A percentile compares a stretch with the other conserved stretches of the same genome.
phyloP scores from a whole-genome alignment of 1,284 basidiomycete genomes.

The Baeospora myosura region DNA sequence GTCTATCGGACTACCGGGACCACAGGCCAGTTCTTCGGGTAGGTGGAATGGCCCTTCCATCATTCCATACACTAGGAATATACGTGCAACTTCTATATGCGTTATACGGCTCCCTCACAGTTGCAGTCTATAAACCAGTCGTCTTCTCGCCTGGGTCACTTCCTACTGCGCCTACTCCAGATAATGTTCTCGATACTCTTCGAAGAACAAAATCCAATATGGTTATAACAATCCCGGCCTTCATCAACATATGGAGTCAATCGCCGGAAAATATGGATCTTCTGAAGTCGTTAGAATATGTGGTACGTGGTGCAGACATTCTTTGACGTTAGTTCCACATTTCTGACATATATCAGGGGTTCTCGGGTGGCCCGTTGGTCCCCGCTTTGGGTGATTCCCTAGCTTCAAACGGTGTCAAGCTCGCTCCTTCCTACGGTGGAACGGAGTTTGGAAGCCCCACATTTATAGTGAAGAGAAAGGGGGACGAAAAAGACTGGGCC shows the following conservation, averaged over 20 bases:
- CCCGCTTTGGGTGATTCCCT: conserved; percentile 21
- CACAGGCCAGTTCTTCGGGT: conserved; percentile 10
- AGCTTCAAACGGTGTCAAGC: conserved; percentile 21
- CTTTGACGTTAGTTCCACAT: background rate
- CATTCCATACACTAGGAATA: conserved; percentile 28
- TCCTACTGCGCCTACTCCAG: conserved; percentile 26
- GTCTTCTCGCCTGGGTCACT: conserved; percentile 18
- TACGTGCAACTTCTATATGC: conserved; percentile 19
- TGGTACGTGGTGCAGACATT: conserved; percentile 20
- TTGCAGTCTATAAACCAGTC: conserved; percentile 24
- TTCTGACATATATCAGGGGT: conserved; percentile 15
- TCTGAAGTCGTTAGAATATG: conserved; percentile 22
- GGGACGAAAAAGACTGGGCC: conserved; percentile 21
- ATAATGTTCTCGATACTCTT: conserved; percentile 25
- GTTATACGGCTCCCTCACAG: conserved; percentile 18
- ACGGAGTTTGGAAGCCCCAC: conserved; percentile 24
- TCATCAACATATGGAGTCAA: conserved; percentile 29
- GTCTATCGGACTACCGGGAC: background rate
- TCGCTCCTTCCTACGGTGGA: conserved; percentile 23
- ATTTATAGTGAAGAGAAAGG: conserved; percentile 8
- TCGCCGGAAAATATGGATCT: conserved; percentile 12
- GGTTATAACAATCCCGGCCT: conserved; percentile 27
- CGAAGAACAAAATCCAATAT: conserved; percentile 20
- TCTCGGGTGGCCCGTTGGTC: conserved; percentile 22
- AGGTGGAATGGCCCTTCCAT: conserved; percentile 22